Evolutionary conservation across 2,329 filamentous ascomycete species (phyloP).

Genomic region (Xylariaceae sp.): DNA sequence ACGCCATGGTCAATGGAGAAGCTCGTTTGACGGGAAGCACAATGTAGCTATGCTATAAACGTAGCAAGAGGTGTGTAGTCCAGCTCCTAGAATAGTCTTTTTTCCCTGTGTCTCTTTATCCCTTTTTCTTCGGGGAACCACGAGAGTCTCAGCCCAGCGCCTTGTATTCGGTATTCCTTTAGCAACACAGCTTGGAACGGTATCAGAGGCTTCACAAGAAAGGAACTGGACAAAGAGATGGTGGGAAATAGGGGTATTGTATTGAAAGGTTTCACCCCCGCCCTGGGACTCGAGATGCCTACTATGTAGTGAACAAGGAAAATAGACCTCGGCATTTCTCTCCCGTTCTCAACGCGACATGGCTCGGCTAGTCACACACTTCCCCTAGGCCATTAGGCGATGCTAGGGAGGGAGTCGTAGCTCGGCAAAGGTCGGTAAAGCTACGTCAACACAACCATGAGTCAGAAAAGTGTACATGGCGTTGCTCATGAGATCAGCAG

Average conservation of each 20-base stretch:
- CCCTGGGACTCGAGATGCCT: no score
- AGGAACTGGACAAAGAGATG: conserved; percentile 4
- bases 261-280: neutral
- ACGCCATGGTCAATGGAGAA: conserved; percentile 46
- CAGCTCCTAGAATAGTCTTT: neutral
- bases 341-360: neutral
- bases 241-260: neutral
- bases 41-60: neutral
- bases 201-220: neutral
- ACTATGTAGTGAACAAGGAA: neutral
- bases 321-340: neutral
- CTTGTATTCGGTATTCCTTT: conserved; percentile 10
- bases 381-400: neutral
- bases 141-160: neutral
- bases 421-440: conserved; percentile 36
- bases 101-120: neutral
- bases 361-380: conserved; percentile 12
- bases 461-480: conserved; percentile 9
- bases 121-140: neutral
- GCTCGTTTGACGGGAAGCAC: neutral
- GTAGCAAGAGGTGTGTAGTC: neutral
- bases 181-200: neutral
- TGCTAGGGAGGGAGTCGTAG: conserved; percentile 3
- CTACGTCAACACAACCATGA: conserved; percentile 23
- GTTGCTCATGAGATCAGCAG: conserved; percentile 4